These are phyloP conservation scores for Sporothrix euskadiensis DNA, from an alignment of 2,329 filamentous ascomycete genomes.

Conservation along the genomic window DNA sequence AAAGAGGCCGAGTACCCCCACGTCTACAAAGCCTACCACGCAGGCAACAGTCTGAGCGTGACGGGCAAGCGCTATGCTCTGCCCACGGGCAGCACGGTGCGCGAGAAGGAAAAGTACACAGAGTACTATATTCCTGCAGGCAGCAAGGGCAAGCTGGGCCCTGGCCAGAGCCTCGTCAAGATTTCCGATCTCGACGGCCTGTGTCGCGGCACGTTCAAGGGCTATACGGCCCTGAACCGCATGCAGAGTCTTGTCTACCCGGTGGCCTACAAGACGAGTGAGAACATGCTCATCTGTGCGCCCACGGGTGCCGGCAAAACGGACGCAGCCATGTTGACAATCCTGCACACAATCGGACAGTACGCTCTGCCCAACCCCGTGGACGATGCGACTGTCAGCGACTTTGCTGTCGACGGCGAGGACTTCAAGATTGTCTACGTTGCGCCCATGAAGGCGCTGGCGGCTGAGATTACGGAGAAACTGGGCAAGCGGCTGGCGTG, in stretches of 20 bases:
- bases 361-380: slow-evolving; percentile 79
- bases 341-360: slow-evolving; percentile 85
- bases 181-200: slow-evolving; percentile 85
- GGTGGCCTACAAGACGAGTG: slow-evolving; percentile 90
- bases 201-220: slow-evolving; percentile 87
- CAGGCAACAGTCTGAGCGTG: slow-evolving; percentile 80
- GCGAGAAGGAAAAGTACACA: slow-evolving; percentile 77
- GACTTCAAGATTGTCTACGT: slow-evolving; percentile 99
- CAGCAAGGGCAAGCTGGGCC: slow-evolving; percentile 71
- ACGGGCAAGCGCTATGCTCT: slow-evolving; percentile 81
- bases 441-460: slow-evolving; percentile 97
- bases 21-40: slow-evolving; percentile 80
- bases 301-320: slow-evolving; percentile 99
- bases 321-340: slow-evolving; percentile 94
- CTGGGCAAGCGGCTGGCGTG: slow-evolving; percentile 87
- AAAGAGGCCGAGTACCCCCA: slow-evolving; percentile 84
- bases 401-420: slow-evolving; percentile 79
- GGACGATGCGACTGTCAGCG: slow-evolving; percentile 68
- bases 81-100: slow-evolving; percentile 70
- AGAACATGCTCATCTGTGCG: slow-evolving; percentile 98
- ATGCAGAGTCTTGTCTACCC: slow-evolving; percentile 98
- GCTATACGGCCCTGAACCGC: slow-evolving; percentile 89
- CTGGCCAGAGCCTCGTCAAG: slow-evolving; percentile 71
- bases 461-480: slow-evolving; percentile 94
- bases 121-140: slow-evolving; percentile 85